Evolutionary conservation across 1,139 yeast genomes (phyloP).

Genomic region (Taphrina confusa): DNA sequence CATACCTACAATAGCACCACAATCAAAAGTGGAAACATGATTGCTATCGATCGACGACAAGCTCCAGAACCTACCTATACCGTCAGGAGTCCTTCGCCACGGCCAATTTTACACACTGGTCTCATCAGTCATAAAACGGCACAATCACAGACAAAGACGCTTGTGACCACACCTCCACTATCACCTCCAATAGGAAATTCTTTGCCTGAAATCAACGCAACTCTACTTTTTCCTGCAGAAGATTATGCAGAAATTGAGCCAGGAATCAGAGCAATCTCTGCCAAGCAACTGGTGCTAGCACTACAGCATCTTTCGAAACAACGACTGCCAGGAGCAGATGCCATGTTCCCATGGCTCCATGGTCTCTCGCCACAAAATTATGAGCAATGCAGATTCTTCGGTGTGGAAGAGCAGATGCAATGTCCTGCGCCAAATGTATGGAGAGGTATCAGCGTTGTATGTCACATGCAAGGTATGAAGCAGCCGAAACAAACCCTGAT

Average conservation of each 20-base stretch:
- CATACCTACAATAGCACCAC: too few species aligned
- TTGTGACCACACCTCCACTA: not conserved
- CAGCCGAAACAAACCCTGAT: not conserved
- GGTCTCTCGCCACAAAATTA: constrained; percentile 53
- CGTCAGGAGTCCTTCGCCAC: constrained; percentile 16
- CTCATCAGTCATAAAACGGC: not conserved
- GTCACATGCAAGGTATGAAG: not conserved
- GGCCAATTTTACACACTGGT: not conserved
- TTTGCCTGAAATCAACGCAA: not conserved
- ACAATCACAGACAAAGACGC: not conserved
- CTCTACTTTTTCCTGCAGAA: constrained; percentile 4
- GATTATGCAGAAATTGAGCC: constrained; percentile 34
- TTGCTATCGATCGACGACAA: constrained; percentile 17
- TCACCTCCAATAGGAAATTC: not conserved
- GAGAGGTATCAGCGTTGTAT: constrained; percentile 16
- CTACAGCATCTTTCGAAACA: constrained; percentile 46
- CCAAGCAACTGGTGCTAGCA: constrained; percentile 44
- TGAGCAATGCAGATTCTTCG: constrained; percentile 45
- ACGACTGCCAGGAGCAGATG: constrained; percentile 65
- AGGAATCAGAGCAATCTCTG: constrained; percentile 43
- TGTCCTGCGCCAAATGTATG: constrained; percentile 11
- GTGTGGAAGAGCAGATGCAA: not conserved
- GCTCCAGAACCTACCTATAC: constrained; percentile 24
- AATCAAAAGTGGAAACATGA: too few species aligned
- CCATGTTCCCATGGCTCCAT: constrained; percentile 89